These are phyloP conservation scores for Tulasnella calospora DNA, from an alignment of 768 basidiomycete genomes.

Conservation along the genomic window DNA sequence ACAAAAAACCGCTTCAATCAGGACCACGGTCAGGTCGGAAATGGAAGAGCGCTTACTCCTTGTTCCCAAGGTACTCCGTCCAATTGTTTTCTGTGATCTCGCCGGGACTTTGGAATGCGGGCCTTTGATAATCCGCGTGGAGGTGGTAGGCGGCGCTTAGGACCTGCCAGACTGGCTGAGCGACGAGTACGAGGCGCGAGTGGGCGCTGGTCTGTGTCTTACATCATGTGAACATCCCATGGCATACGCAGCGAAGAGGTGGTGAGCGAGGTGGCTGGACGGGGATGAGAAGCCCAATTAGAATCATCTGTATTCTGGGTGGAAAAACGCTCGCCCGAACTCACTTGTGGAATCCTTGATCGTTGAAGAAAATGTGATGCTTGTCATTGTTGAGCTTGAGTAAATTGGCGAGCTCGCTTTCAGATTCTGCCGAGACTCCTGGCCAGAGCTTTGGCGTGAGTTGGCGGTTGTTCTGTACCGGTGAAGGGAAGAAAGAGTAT, in stretches of 20 bases:
- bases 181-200: neutral
- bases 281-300: slow-evolving; percentile 25
- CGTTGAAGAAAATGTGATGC: slow-evolving; percentile 55
- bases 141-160: slow-evolving; percentile 44
- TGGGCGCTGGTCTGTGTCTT: neutral
- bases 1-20: neutral
- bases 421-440: slow-evolving; percentile 24
- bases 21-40: neutral
- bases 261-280: slow-evolving; percentile 54
- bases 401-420: slow-evolving; percentile 14
- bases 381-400: slow-evolving; percentile 40
- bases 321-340: slow-evolving; percentile 25
- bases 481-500: neutral
- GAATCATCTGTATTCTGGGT: neutral
- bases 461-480: neutral
- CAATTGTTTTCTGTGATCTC: slow-evolving; percentile 48
- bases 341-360: slow-evolving; percentile 48
- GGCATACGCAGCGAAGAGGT: slow-evolving; percentile 53
- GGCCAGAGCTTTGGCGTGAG: slow-evolving; percentile 39
- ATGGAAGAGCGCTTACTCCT: slow-evolving; percentile 41
- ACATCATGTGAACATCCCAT: slow-evolving; percentile 40
- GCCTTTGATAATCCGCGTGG: slow-evolving; percentile 38
- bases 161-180: slow-evolving; percentile 32
- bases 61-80: slow-evolving; percentile 53
- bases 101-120: slow-evolving; percentile 44